Conservation (phyloP, 371 early-diverging fungal species). For the Sporodiniella umbellata region DNA sequence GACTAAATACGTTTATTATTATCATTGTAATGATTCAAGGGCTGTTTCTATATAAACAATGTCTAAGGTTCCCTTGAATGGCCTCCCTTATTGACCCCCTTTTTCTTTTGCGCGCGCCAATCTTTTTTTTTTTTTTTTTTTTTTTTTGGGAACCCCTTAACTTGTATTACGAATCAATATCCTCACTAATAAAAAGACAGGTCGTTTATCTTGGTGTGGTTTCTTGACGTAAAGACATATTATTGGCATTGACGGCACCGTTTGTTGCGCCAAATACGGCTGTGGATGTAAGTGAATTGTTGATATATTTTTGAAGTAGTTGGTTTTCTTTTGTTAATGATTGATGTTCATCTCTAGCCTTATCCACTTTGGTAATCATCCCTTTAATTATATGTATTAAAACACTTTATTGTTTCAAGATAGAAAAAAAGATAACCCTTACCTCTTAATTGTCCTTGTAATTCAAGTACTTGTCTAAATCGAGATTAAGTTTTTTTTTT, state of each 20-base stretch:
- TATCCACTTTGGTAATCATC: constrained; percentile 42
- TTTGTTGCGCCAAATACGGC: constrained; percentile 57
- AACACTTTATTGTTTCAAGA: not conserved
- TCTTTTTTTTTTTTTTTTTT: too few species aligned
- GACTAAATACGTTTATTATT: too few species aligned
- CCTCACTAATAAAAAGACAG: not conserved
- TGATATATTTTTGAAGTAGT: constrained; percentile 51
- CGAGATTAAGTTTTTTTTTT: not conserved
- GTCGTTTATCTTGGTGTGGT: constrained; percentile 12
- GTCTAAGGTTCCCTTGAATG: too few species aligned
- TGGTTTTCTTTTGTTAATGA: constrained; percentile 51
- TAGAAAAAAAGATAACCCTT: constrained; percentile 8
- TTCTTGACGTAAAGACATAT: constrained; percentile 17
- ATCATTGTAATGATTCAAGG: too few species aligned
- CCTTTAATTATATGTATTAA: constrained; percentile 13
- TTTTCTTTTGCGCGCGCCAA: too few species aligned
- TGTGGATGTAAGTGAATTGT: constrained; percentile 52
- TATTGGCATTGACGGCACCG: constrained; percentile 34
- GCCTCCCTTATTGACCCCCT: too few species aligned
- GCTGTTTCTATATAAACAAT: too few species aligned
- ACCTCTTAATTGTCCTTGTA: constrained; percentile 40
- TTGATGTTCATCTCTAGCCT: constrained; percentile 42
- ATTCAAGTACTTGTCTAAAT: constrained; percentile 35
- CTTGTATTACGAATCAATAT: too few species aligned
- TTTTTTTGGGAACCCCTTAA: too few species aligned